phyloP scores from a whole-genome alignment of 2,329 filamentous ascomycete genomes.

The Colletotrichum karsti region DNA sequence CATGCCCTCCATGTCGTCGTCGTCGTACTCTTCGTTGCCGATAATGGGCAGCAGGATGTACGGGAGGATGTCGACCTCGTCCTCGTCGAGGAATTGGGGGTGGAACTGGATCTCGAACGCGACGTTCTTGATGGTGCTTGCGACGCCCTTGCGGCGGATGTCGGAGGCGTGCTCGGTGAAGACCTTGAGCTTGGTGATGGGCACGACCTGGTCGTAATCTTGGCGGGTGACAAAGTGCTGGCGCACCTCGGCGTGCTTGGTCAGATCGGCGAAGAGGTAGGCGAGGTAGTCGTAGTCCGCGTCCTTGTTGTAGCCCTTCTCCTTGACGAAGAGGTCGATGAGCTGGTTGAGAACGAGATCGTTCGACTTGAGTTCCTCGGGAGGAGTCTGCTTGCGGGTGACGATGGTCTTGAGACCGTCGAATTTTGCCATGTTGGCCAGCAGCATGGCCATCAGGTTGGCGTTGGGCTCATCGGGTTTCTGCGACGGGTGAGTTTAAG shows the following conservation, averaged over 20 bases:
- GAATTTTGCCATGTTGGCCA: constrained; percentile 90
- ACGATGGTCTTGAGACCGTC: constrained; percentile 76
- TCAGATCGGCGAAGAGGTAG: constrained; percentile 93
- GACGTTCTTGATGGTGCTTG: constrained; percentile 93
- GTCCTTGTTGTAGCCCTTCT: constrained; percentile 84
- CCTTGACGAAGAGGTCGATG: constrained; percentile 94
- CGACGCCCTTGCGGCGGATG: constrained; percentile 91
- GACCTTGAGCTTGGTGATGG: constrained; percentile 89
- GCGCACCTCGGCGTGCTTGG: constrained; percentile 80
- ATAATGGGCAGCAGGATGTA: constrained; percentile 90
- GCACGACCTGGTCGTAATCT: constrained; percentile 83
- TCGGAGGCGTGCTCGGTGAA: constrained; percentile 91
- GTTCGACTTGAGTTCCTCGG: constrained; percentile 76
- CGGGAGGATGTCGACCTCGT: constrained; percentile 82
- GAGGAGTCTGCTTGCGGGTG: constrained; percentile 71
- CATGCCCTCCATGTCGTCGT: constrained; percentile 88
- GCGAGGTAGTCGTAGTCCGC: constrained; percentile 93
- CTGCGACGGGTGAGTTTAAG: constrained; percentile 46
- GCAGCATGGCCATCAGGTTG: constrained; percentile 87
- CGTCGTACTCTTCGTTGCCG: constrained; percentile 86
- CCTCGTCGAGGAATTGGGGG: constrained; percentile 72
- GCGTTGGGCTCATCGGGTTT: constrained; percentile 80
- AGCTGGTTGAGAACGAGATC: constrained; percentile 86
- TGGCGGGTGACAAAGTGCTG: constrained; percentile 79
- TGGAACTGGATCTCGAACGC: constrained; percentile 85